Evolutionary conservation across 768 basidiomycete species (phyloP), one percentile per base, ranked within the genome.

Genomic region (Russula abietina): DNA sequence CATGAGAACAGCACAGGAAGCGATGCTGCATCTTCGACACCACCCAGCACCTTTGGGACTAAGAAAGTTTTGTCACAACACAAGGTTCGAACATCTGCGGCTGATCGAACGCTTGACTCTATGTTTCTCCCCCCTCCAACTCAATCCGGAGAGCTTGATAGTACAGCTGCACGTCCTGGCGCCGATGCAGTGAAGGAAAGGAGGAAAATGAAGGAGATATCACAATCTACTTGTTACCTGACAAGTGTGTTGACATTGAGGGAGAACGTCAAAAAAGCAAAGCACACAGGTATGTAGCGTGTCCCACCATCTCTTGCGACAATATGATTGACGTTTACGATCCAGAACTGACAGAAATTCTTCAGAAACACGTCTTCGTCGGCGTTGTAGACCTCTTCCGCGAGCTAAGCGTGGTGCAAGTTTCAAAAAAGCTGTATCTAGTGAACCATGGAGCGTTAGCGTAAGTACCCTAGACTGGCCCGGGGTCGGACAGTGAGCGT

Each of bases 81-180:
- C 72, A 96, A 97, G 81, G 90, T 98, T 57, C 85, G 96, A 60
- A 94, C 92, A 2, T 96, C 93, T 11, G 75, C 87, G 10, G 79
- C 87, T 49, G 91, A 95, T 61, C 84, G 95, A 39, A 98, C 95
- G 0, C 81, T 99, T 17, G 96, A 98, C 70, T 93, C 93, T 0
- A 97, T 98, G 92, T 89, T 98, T 64, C 87, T 89, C 11, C 69
- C 75, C 26, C 83, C 86, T 64, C 81, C 85, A 3, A 77, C 79
- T 7, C 81, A 75, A 69, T 50, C 68, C 55, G 55, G 61, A 70
- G 67, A 28, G 62, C 57, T 26, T 30, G 59, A 55, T 1, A 38
- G 45, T 32, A 5, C 30, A 24, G 12, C 22, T 33, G 48, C 50
- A 14, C 55, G 50, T 51, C 33, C 38, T 17, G 45, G 46, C 69